Conservation (phyloP, 1,139 yeast species). For the Blastobotrys arbuscula region DNA sequence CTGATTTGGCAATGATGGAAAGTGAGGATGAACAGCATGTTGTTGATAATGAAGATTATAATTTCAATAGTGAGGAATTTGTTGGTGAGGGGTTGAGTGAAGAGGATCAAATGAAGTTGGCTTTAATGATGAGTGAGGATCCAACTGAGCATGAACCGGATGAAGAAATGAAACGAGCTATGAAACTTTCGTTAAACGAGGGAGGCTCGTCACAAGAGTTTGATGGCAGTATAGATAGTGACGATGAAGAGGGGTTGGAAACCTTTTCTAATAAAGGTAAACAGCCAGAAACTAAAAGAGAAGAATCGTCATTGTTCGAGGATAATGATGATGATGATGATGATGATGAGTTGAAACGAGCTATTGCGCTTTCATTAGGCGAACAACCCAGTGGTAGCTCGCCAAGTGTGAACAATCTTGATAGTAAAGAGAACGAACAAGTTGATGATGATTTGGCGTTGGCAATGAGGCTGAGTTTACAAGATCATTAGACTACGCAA, state of each 20-base stretch:
- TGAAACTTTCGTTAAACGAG: constrained; percentile 13
- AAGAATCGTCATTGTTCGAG: constrained; percentile 12
- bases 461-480: constrained; percentile 5
- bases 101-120: constrained; percentile 40
- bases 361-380: constrained; percentile 13
- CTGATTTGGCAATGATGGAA: constrained; percentile 30
- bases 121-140: constrained; percentile 36
- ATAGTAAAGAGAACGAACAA: not conserved
- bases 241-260: not conserved
- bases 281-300: constrained; percentile 11
- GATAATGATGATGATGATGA: not conserved
- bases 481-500: not conserved
- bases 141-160: constrained; percentile 8
- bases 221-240: not conserved
- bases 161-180: constrained; percentile 17
- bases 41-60: constrained; percentile 20
- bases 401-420: too few species aligned
- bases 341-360: constrained; percentile 15
- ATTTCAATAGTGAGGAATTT: constrained; percentile 18
- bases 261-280: constrained; percentile 2
- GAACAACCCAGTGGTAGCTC: not conserved
- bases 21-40: constrained; percentile 36
- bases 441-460: constrained; percentile 6
- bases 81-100: constrained; percentile 38
- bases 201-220: too few species aligned